Conservation (phyloP, 305 asterid genomes). For the Solanum aculeatissimum region DNA sequence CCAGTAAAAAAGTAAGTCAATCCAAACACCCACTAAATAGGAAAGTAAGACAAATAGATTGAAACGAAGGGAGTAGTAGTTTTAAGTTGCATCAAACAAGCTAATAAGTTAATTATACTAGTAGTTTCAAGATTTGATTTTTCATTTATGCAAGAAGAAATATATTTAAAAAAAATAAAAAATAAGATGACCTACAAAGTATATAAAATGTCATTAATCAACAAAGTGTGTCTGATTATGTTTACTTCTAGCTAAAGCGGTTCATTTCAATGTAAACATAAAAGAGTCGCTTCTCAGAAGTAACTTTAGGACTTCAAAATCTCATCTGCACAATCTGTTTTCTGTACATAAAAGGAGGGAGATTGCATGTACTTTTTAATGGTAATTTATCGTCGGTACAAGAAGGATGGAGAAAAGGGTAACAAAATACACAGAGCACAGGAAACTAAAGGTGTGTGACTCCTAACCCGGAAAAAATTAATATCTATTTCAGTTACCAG, state of each 20-base stretch:
- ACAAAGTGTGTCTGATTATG: neutral
- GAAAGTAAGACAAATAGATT: neutral
- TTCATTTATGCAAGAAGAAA: neutral
- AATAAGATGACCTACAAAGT: neutral
- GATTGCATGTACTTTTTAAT: neutral
- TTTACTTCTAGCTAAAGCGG: neutral
- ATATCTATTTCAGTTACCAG: neutral
- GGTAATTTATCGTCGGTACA: neutral
- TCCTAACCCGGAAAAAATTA: neutral
- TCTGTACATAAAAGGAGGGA: neutral
- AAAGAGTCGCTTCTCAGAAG: neutral
- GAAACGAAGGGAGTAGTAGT: neutral
- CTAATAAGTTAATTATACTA: neutral
- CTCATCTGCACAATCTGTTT: neutral
- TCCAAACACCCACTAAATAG: neutral
- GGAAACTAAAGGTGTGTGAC: neutral
- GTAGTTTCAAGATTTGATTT: neutral
- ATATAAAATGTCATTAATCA: neutral
- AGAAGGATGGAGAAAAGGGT: neutral
- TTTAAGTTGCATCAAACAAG: neutral
- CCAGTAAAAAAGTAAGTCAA: no score
- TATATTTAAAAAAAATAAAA: neutral
- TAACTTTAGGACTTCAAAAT: neutral
- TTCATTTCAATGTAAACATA: neutral
- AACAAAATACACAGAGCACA: neutral